phyloP scores from a whole-genome alignment of 345 rosid species.

The Euclidium syriacum region DNA sequence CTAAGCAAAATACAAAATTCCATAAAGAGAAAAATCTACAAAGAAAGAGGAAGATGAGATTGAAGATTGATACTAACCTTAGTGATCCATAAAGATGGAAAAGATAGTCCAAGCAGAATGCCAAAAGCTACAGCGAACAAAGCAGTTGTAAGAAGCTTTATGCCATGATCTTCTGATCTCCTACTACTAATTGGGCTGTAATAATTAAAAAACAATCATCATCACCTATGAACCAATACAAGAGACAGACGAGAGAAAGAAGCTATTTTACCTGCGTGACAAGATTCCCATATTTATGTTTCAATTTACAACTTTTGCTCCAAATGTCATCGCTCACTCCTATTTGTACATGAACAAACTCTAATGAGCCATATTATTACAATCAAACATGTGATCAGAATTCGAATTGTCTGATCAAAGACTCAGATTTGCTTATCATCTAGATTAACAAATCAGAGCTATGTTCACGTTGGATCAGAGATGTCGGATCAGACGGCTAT shows the following conservation, averaged over 20 bases:
- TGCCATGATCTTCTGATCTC: constrained; percentile 54
- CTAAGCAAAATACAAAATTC: constrained; percentile 35
- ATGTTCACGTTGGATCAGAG: constrained; percentile 2
- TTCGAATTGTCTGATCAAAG: constrained; percentile 6
- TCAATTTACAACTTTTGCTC: constrained; percentile 14
- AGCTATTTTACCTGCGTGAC: constrained; percentile 24
- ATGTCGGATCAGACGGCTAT: background rate
- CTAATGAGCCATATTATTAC: background rate
- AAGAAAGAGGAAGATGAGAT: background rate
- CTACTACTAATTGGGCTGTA: constrained; percentile 27
- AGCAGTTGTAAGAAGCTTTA: constrained; percentile 55
- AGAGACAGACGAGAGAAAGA: background rate
- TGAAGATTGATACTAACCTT: constrained; percentile 41
- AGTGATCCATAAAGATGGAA: constrained; percentile 54
- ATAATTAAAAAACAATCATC: constrained; percentile 36
- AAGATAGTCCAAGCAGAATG: constrained; percentile 68
- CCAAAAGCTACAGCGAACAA: constrained; percentile 68
- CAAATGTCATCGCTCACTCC: constrained; percentile 12
- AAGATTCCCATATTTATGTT: constrained; percentile 20
- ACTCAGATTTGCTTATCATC: background rate
- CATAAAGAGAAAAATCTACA: background rate
- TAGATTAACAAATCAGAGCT: background rate
- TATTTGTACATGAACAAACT: background rate
- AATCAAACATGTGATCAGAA: background rate
- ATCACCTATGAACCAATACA: background rate